A percentile compares a stretch with the other conserved stretches of the same genome.
Conservation (phyloP, 2,329 filamentous ascomycete genomes). For the Fusarium bactridioides region DNA sequence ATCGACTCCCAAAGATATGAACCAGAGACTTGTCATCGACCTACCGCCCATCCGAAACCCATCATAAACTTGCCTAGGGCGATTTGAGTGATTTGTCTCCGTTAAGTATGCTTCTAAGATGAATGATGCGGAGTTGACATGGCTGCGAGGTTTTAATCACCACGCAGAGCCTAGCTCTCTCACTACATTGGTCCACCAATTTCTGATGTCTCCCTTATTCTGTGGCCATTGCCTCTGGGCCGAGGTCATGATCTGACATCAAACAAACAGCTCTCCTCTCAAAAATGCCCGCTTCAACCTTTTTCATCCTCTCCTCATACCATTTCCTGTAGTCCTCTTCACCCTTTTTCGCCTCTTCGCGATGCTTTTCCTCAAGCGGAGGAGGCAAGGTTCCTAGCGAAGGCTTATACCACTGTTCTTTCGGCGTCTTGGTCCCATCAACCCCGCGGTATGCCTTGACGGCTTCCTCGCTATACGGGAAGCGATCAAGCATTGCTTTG, state of each 20-base stretch:
- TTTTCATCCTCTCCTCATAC: neutral
- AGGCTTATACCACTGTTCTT: conserved; percentile 3
- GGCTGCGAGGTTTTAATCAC: fast-evolving
- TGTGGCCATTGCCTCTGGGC: neutral
- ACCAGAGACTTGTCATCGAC: neutral
- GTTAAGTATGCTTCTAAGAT: neutral
- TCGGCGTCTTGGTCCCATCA: conserved; percentile 44
- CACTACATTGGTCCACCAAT: neutral
- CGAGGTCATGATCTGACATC: conserved; percentile 2
- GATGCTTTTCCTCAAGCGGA: neutral
- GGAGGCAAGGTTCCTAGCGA: neutral
- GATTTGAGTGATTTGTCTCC: fast-evolving
- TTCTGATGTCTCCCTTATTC: neutral
- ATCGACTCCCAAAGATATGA: too few relatives aligned
- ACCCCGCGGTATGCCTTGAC: conserved; percentile 13
- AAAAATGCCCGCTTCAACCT: neutral
- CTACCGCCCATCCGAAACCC: neutral
- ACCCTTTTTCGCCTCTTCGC: neutral
- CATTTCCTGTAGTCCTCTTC: neutral
- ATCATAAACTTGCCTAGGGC: neutral
- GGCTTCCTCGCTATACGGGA: conserved; percentile 2
- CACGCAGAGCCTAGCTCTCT: fast-evolving
- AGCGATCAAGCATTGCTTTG: conserved; percentile 25
- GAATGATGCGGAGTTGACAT: neutral
- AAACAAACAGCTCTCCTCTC: neutral